Evolutionary conservation across 306 rosid species (phyloP), one percentile per base, ranked within the genome.

Genomic region (Lotus japonicus): DNA sequence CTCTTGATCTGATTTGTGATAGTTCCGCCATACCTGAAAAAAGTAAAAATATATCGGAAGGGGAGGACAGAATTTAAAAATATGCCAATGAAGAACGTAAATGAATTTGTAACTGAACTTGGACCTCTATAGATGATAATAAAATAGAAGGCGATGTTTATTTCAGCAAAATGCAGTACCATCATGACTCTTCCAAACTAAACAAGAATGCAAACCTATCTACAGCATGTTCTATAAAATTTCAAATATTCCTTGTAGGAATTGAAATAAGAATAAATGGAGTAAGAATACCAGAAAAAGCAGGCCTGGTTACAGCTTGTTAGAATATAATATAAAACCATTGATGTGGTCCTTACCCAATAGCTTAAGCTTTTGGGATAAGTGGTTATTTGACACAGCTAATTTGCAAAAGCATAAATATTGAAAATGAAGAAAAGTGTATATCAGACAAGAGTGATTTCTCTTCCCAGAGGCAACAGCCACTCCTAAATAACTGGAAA

Each of bases 1-100:
- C 98, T 88, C 89, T 86, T 92, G 51, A 92, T 92, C 89, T 92
- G 98, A 79, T 92, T 92, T 41, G 92, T 63, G 80, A 92, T 92
- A 70, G 97, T 86, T 73, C 97, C 97, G 66, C 97, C 98, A 80
- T 87, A 92, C 80, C 98, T 92, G 77, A 72, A 62, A 56, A 60
- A 72, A 57, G 15, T 64, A 68, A 33, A 59, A 50, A 55, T 63
- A 57, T 19, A 51, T 23, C 53, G 64, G 57, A 23, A 49, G 62
- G 48, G 7, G 13, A 76, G 56, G 31, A 72, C 58, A 14, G 28
- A 71, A 26, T 16, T 61, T 21, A 69, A 73, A 18, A 45, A 51
- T 14, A 62, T 51, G 15, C 10, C 13, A 68, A 33, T 16, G 63
- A 23, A 42, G 43, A 72, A 64, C 58, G 38, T 67, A 12, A 19